Evolutionary conservation across 495 filamentous ascomycete genomes (phyloP), one percentile per base, ranked within the genome.

Genomic region (Xylaria sp.): DNA sequence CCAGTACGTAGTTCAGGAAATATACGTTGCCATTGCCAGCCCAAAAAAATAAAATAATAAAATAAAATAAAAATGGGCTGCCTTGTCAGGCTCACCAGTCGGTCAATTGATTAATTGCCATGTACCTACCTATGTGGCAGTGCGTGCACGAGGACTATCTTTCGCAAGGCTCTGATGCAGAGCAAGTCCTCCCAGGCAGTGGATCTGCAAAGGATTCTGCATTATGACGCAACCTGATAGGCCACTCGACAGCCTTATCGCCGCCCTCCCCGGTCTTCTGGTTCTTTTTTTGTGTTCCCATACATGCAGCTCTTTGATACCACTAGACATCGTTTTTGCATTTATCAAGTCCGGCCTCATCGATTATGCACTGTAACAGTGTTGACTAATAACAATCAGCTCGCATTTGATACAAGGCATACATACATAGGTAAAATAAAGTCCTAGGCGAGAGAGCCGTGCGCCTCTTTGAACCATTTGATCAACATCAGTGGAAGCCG

Each of bases 121-220:
- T n/a, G n/a, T n/a, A n/a, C n/a, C n/a, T n/a, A n/a, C n/a, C 26
- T 63, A 63, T 41, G 61, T 41, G 24, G 21, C 61, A 8, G 21
- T 29, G 21, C 29, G 31, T 44, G 12, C 61, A 50, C 44, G 31
- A 65, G 26, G 19, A 21, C 37, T 17, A 37, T 31, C 24, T 48
- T 17, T 48, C 26, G 62, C 44, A 65, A 65, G 62, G 44, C 62
- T 65, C 62, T 11, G 62, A 35, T 37, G 44, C 24, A 50, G 41
- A 41, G 21, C 12, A 35, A 9, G 17, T 65, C 52, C 62, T 33
- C 29, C 17, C 2, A 12, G 43, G 44, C 19, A 50, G 29, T 44
- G 19, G 62, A 65, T 65, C 62, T 17, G 44, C 62, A 31, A 52
- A 65, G 62, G 62, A 65, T 65, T 65, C 62, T 52, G 62, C 44